Evolutionary conservation across 495 filamentous ascomycete species (phyloP).

Genomic region (Podospora australis): DNA sequence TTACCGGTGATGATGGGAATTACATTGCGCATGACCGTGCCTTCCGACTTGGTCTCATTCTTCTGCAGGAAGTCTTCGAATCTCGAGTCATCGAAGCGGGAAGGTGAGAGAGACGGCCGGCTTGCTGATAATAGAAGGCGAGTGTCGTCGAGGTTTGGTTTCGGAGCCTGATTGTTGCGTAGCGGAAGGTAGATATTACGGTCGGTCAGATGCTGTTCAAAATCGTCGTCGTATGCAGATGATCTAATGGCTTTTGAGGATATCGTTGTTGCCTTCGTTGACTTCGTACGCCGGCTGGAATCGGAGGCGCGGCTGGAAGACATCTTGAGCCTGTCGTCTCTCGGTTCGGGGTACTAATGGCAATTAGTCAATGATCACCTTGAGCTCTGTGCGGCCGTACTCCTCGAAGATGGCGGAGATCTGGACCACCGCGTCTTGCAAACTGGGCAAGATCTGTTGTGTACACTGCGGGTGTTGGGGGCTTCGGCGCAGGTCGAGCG

Average conservation of each 20-base stretch:
- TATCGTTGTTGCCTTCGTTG: neutral
- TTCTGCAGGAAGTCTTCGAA: constrained; percentile 1
- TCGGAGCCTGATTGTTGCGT: neutral
- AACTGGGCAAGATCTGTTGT: constrained; percentile 14
- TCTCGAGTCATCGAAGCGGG: neutral
- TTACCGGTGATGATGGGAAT: constrained; percentile 11
- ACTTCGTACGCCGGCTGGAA: constrained; percentile 11
- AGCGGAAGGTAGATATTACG: constrained; percentile 21
- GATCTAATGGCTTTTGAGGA: neutral
- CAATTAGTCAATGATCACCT: constrained; percentile 2
- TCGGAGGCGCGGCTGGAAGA: constrained; percentile 4
- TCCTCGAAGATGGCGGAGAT: constrained; percentile 19
- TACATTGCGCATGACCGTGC: constrained; percentile 3
- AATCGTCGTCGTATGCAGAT: constrained; percentile 24
- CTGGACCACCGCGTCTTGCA: constrained; percentile 15
- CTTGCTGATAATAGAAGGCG: neutral
- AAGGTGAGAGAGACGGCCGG: constrained; percentile 12
- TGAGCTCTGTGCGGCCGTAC: constrained; percentile 4
- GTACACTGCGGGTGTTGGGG: constrained; percentile 9
- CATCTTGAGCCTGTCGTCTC: constrained; percentile 4
- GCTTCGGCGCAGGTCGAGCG: constrained; percentile 4
- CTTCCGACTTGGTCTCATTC: neutral
- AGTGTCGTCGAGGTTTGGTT: constrained; percentile 1
- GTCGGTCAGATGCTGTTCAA: constrained; percentile 33
- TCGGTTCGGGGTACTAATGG: constrained; percentile 10